These are phyloP conservation scores for Vitis labrusca DNA, from an alignment of 164 flowering plant species.

Conservation along the genomic window DNA sequence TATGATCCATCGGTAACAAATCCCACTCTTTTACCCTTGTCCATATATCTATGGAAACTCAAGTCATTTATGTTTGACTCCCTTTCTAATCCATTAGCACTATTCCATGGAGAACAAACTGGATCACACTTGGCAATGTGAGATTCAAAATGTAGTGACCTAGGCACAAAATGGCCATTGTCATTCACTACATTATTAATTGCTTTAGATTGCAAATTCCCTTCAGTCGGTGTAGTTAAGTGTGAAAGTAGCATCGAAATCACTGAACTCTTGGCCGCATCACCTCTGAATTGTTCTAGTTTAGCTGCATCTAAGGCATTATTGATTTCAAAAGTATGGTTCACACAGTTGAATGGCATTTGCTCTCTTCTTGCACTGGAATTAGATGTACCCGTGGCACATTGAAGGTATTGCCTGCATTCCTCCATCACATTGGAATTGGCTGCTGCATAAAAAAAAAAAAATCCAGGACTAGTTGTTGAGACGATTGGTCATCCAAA, in stretches of 20 bases:
- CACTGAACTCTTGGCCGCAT: slow-evolving; percentile 25
- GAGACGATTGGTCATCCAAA: slow-evolving; percentile 7
- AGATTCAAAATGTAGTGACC: slow-evolving; percentile 21
- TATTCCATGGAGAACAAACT: slow-evolving; percentile 12
- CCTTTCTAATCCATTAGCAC: slow-evolving; percentile 14
- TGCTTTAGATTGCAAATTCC: slow-evolving; percentile 14
- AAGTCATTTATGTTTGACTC: slow-evolving; percentile 11
- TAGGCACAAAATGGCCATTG: slow-evolving; percentile 20
- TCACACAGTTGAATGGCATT: slow-evolving; percentile 16
- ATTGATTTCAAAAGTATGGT: slow-evolving; percentile 13
- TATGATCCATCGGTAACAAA: slow-evolving; percentile 13
- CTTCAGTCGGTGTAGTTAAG: slow-evolving; percentile 16
- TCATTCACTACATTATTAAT: slow-evolving; percentile 10
- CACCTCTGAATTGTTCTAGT: slow-evolving; percentile 18
- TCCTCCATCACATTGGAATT: slow-evolving; percentile 23
- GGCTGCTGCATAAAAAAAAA: slow-evolving; percentile 28
- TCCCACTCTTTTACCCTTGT: slow-evolving; percentile 23
- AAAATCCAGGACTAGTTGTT: slow-evolving; percentile 12
- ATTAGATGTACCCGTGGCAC: slow-evolving; percentile 20
- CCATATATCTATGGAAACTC: slow-evolving; percentile 18
- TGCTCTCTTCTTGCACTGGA: slow-evolving; percentile 16
- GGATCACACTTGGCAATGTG: slow-evolving; percentile 18
- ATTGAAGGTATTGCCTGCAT: slow-evolving; percentile 21
- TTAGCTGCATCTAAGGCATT: slow-evolving; percentile 16
- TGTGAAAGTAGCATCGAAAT: slow-evolving; percentile 26